Base-by-base conservation (phyloP, 352 stramenopile genomes). In the Globisporangium cystogenes region DNA sequence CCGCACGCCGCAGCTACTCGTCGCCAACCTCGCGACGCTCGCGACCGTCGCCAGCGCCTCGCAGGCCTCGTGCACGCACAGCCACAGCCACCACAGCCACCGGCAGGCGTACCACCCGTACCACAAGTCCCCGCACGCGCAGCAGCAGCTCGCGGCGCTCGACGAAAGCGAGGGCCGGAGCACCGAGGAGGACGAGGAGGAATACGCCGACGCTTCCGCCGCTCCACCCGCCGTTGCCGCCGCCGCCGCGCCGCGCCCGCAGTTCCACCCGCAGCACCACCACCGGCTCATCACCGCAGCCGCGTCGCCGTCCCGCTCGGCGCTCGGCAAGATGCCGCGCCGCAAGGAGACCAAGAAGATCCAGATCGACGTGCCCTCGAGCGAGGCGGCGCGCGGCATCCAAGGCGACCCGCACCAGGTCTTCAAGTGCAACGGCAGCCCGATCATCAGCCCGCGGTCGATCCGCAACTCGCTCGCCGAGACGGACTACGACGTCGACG, bases 391-490 rank as follows among this genome's bases (percentile, higher is more conserved):
- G 7, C 42, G n/a, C 0, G 42, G 48, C 4, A 57, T 48, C 1
- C 64, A 72, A 33, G 58, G 60, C n/a, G 72, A 79, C 47, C 55
- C 65, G 41, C 70, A 82, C 40, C 60, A 73, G 50, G 65, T 83
- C n/a, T 80, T 86, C 50, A 76, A 75, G 55, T 61, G 68, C 37
- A 82, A 83, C 47, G 74, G 74, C 42, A 78, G 61, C 36, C 70
- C 73, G 16, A 87, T 82, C 39, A 82, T 87, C 48, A 90, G 79
- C 44, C 79, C 79, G n/a, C 59, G 76, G 1, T 76, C 73, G 14
- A 87, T 89, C 60, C 73, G 72, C 47, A 82, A 84, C 54, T 84
- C 69, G 20, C 64, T 89, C 21, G 68, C 70, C 11, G 78, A 87
- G 51, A 65, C 75, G 26, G 66, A 81, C 46, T 78, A 71, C 43